These are phyloP conservation scores for Neopestalotiopsis clavispora DNA, from an alignment of 2,329 filamentous ascomycete species.

Conservation along the genomic window DNA sequence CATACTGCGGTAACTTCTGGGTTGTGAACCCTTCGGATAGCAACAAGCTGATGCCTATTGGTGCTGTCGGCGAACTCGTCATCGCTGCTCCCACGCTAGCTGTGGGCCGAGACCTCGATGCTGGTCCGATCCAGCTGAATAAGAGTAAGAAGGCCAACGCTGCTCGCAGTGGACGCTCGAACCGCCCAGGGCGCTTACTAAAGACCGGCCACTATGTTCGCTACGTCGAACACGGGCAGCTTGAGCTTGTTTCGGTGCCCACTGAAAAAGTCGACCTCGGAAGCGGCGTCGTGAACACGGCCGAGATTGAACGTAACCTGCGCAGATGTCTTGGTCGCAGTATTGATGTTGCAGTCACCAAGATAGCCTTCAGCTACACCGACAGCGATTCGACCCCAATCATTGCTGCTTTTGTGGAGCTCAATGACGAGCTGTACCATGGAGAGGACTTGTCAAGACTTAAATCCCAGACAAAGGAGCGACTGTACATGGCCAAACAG, in stretches of 20 bases:
- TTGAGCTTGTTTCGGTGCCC: conserved; percentile 52
- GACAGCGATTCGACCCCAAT: conserved; percentile 43
- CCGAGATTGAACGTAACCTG: conserved; percentile 52
- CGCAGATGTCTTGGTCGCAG: conserved; percentile 51
- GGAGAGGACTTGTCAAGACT: conserved; percentile 44
- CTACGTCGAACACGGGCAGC: conserved; percentile 51
- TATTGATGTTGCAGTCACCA: conserved; percentile 55
- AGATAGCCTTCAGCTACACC: conserved; percentile 44
- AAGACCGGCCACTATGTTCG: conserved; percentile 57
- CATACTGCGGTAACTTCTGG: conserved; percentile 55
- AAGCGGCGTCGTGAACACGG: conserved; percentile 45
- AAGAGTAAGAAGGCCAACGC: not conserved
- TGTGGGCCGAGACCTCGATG: conserved; percentile 41
- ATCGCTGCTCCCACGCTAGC: conserved; percentile 61
- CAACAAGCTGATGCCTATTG: conserved; percentile 55
- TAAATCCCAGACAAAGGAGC: conserved; percentile 45
- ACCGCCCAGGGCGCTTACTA: conserved; percentile 37
- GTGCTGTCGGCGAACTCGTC: conserved; percentile 62
- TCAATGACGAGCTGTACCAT: conserved; percentile 45
- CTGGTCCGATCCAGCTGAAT: conserved; percentile 28
- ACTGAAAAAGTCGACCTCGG: conserved; percentile 46
- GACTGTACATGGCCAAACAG: conserved; percentile 47
- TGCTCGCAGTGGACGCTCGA: not conserved
- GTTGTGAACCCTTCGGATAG: conserved; percentile 58
- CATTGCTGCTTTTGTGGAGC: conserved; percentile 54